Conservation (phyloP, 306 rosid genomes). For the Luffa acutangula region DNA sequence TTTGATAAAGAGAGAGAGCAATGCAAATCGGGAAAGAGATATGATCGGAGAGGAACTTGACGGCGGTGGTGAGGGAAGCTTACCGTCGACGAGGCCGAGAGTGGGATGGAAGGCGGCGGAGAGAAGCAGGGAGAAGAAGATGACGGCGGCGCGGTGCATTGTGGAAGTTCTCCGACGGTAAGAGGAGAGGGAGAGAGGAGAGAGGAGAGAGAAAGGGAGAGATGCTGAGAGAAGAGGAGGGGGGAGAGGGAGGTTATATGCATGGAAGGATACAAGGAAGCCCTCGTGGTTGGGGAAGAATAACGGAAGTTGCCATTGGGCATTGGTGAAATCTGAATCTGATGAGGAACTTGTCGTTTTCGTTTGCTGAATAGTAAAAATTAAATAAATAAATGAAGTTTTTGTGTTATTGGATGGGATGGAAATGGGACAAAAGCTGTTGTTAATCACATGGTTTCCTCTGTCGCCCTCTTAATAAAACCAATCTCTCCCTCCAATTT, state of each 20-base stretch:
- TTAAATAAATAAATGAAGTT: neutral
- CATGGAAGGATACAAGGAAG: neutral
- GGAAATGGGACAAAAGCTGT: slow-evolving; percentile 1
- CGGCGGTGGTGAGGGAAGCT: neutral
- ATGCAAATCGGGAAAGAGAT: too few relatives aligned
- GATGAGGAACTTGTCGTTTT: neutral
- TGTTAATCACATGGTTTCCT: slow-evolving; percentile 10
- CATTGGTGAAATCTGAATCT: neutral
- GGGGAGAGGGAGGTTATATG: neutral
- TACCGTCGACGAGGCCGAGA: slow-evolving; percentile 54
- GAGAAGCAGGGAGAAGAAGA: slow-evolving; percentile 38
- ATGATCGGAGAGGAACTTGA: neutral
- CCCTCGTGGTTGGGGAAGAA: neutral
- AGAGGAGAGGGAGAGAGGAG: neutral
- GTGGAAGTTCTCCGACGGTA: neutral
- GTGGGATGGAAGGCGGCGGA: slow-evolving; percentile 44
- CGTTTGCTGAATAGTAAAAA: neutral
- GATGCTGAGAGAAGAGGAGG: neutral
- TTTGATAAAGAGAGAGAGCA: too few relatives aligned
- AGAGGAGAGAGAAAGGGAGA: neutral
- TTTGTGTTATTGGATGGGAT: neutral
- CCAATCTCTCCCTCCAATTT: neutral
- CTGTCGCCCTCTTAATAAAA: neutral
- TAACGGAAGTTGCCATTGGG: slow-evolving; percentile 4
- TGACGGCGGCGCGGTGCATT: slow-evolving; percentile 7